phyloP scores from a whole-genome alignment of 805 yeast genomes.

The Metschnikowia anglica region DNA sequence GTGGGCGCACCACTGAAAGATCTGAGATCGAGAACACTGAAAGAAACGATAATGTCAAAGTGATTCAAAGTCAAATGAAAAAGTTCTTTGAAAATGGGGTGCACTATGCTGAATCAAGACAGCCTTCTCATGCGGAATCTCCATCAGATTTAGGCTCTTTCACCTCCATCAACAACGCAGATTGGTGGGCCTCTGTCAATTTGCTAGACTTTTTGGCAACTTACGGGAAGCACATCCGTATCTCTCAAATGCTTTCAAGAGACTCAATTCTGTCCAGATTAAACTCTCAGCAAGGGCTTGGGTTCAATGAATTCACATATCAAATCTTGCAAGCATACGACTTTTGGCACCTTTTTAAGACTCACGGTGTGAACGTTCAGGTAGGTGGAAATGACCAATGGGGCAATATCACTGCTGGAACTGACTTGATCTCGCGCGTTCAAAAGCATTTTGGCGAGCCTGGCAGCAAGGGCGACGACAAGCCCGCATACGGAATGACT shows the following conservation, averaged over 20 bases:
- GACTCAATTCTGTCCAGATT: conserved; percentile 83
- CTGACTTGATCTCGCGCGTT: conserved; percentile 75
- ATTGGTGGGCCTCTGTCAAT: conserved; percentile 82
- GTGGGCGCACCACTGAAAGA: conserved; percentile 84
- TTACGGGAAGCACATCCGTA: conserved; percentile 76
- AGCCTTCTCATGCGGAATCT: conserved; percentile 28
- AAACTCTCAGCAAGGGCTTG: conserved; percentile 69
- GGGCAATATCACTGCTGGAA: conserved; percentile 97
- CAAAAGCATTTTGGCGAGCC: conserved; percentile 17
- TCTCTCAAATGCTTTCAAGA: conserved; percentile 83
- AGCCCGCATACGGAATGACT: conserved; percentile 67
- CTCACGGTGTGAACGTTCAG: conserved; percentile 64
- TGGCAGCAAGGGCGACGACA: conserved; percentile 1
- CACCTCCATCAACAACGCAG: conserved; percentile 58
- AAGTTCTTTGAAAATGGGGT: conserved; percentile 61
- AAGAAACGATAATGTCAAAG: conserved; percentile 54
- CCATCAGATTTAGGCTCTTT: conserved; percentile 36
- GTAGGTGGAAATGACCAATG: conserved; percentile 98
- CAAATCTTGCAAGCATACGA: conserved; percentile 93
- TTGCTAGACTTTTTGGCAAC: conserved; percentile 75
- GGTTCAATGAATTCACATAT: conserved; percentile 92
- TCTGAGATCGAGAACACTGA: conserved; percentile 50
- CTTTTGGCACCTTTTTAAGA: conserved; percentile 72
- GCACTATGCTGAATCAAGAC: conserved; percentile 57
- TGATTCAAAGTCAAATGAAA: conserved; percentile 61